Base-by-base conservation (phyloP, 1,284 basidiomycete genomes). In the Malassezia sympodialis region DNA sequence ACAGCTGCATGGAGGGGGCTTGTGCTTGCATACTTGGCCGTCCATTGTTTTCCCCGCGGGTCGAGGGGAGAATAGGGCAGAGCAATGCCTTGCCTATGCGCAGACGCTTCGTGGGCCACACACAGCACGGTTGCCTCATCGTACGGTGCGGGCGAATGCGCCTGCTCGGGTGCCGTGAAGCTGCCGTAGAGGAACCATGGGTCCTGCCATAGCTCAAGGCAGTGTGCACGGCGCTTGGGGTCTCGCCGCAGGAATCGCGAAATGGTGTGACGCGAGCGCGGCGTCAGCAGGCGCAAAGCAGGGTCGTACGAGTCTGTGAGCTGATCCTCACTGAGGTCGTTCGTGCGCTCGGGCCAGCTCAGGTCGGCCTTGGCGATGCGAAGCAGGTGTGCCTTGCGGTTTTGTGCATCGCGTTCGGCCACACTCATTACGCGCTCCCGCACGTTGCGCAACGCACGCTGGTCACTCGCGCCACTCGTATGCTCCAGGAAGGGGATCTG, bases 401-500 rank as follows among this genome's bases (percentile, higher is more conserved):
- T 58, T 46, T 59, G 61, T 4, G 61, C 57, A 48, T 67, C 66
- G 2, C 64, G 56, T 11, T 66, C 62, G 27, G 46, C 62, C 30
- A 52, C 21, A 10, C 17, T 24, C 27, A 61, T 43, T 56, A 50
- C 11, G 34, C 21, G 58, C 58, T 47, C 35, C 17, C 53, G 32
- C 19, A 30, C 30, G 23, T 31, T 8, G 3, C 19, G 21, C 12
- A 40, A 23, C 23, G 43, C 12, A 11, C 31, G 28, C 19, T n/a
- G 8, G 11, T 31, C 28, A 8, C 27, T 28, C 11, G 45, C 59
- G 14, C 57, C 55, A 23, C 46, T 56, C 44, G 60, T 44, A 30
- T 67, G 59, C 21, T 23, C 23, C 42, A 73, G 76, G 51, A 80
- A 79, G 0, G 79, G 79, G 19, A 80, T 60, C 46, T 76, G 77